Base-by-base conservation (phyloP, 305 asterid genomes). In the Nicotiana rustica region DNA sequence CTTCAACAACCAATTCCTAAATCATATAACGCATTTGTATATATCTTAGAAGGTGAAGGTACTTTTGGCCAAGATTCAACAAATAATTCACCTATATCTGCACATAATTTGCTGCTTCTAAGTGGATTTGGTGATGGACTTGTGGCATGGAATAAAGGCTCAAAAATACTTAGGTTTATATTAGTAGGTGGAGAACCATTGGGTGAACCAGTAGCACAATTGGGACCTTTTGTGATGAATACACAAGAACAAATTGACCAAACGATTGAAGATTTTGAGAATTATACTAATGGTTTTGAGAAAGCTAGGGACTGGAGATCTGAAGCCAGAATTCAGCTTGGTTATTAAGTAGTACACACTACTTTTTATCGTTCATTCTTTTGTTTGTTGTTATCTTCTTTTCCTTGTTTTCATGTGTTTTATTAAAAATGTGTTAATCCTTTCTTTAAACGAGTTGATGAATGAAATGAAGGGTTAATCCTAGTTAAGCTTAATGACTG, bases 261-360 rank as follows among this genome's bases (percentile, higher is more conserved):
- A 66, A 86, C 97, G n/a, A 88, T 91, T 77, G 87, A 87, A 59
- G 95, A 91, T 79, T 91, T 66, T 70, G 93, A 91, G 84, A 88
- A 84, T 38, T 90, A 17, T 69, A 81, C 85, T 15, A 92, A 92
- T 85, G 97, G 97, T 13, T 92, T 92, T 87, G 97, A 92, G 89
- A 91, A 88, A 59, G 97, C 97, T 0, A 88, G 86, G 17, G 85
- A 88, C 29, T 92, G 97, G 97, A 91, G 86, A 80, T 92, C 97
- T 80, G 82, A 90, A 36, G 80, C 80, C 4, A 76, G 80, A 55
- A 38, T 75, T 75, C 41, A 75, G n/a, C 80, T 55, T 55, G 90
- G 89, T 55, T 88, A 86, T 77, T 88, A 56, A 25, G 25, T 9
- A 12, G 7, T 52, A 13, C 15, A 52, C 17, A 10, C 15, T 52